Base-by-base conservation (phyloP, 1,139 yeast species). In the Suhomyces coccinellae region DNA sequence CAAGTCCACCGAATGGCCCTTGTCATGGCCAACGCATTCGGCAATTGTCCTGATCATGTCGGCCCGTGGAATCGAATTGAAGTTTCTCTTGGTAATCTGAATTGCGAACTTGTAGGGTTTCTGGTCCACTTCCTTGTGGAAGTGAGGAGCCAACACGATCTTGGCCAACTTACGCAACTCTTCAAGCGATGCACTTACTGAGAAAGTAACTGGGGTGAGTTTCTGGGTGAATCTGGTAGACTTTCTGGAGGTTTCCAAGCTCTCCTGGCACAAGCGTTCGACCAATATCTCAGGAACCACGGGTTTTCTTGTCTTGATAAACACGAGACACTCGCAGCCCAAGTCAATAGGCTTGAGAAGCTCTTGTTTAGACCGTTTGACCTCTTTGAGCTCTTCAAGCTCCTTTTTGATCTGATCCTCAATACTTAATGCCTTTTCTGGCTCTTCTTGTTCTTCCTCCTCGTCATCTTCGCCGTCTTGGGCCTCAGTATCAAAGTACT, bases 251-350 rank as follows among this genome's bases (percentile, higher is more conserved):
- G 79, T 70, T 12, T 73, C 75, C 36, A 64, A 62, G 16, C 85
- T 72, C 40, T 87, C 90, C 38, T 74, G 58, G 59, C 96, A 87
- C 1, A 91, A 63, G 26, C 70, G 68, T 37, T 73, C 71, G 3
- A 88, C 90, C 46, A 93, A 75, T 5, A 73, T 64, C 36, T 83
- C 95, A 0, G 98, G 97, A 29, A 80, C 81, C 11, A 91, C 75
- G 0, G 97, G 96, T 52, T 71, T 77, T 54, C 86, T 79, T 1
- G 91, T 80, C 56, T 95, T 86, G 55, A 90, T 80, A 62, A 93
- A 93, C 2, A 90, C 77, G 38, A 85, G 75, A 66, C 99, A 93
- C 62, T 89, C 97, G 59, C 95, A 85, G 22, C 83, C 87, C 38
- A 90, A 63, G 13, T 84, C 87, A 32, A 89, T 75, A 20, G 87